Evolutionary conservation across 2,329 filamentous ascomycete genomes (phyloP).

Genomic region (Chaetomiaceae sp.): DNA sequence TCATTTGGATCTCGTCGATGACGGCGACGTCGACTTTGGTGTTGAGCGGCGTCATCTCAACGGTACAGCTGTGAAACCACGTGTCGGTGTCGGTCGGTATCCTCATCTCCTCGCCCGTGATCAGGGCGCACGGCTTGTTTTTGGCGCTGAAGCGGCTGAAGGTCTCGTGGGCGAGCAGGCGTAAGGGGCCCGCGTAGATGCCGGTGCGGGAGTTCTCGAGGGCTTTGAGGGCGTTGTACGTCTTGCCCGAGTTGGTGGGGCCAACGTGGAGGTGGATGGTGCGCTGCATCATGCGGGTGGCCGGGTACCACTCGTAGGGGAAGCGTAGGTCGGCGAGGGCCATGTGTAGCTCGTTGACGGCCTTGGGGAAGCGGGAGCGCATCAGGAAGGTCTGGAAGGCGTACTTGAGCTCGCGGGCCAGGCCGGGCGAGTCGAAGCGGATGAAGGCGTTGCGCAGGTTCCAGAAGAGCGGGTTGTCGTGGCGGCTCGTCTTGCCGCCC

Average conservation of each 20-base stretch:
- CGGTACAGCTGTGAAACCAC: constrained; percentile 78
- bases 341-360: constrained; percentile 55
- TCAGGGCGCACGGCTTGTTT: constrained; percentile 69
- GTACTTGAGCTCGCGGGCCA: constrained; percentile 59
- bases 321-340: constrained; percentile 77
- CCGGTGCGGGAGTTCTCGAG: constrained; percentile 72
- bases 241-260: constrained; percentile 97
- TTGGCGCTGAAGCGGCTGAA: constrained; percentile 79
- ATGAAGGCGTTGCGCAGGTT: constrained; percentile 58
- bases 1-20: constrained; percentile 99
- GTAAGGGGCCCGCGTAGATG: constrained; percentile 85
- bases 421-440: constrained; percentile 43
- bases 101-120: constrained; percentile 88
- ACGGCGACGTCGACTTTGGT: constrained; percentile 76
- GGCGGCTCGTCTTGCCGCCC: constrained; percentile 34
- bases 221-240: constrained; percentile 84
- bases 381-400: constrained; percentile 64
- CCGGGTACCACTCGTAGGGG: constrained; percentile 88
- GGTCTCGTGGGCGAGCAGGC: constrained; percentile 90
- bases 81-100: constrained; percentile 55
- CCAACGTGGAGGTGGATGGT: constrained; percentile 91
- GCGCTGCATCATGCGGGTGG: constrained; percentile 72
- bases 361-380: constrained; percentile 52
- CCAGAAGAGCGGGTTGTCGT: constrained; percentile 53
- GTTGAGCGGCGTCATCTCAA: constrained; percentile 73